Conservation (phyloP, 2,329 filamentous ascomycete species). For the Coniochaeta prunicola region DNA sequence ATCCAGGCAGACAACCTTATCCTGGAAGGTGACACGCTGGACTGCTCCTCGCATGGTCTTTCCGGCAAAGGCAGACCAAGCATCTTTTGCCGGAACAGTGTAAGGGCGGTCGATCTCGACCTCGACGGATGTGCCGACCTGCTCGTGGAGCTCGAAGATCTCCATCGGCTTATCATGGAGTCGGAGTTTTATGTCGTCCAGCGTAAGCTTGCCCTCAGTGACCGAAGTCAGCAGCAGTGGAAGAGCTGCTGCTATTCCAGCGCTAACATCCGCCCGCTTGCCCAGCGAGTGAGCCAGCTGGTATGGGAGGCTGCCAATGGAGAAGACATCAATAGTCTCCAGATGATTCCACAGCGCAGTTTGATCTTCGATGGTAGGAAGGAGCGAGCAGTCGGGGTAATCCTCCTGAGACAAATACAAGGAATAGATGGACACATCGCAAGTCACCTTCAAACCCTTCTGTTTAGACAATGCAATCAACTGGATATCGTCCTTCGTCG, state of each 20-base stretch:
- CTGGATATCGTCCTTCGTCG: slow-evolving; percentile 72
- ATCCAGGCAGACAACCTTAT: slow-evolving; percentile 68
- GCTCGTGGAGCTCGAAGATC: slow-evolving; percentile 78
- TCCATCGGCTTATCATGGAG: slow-evolving; percentile 73
- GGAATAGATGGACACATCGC: slow-evolving; percentile 74
- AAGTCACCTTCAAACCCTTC: slow-evolving; percentile 76
- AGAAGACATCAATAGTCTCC: slow-evolving; percentile 69
- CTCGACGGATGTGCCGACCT: slow-evolving; percentile 65
- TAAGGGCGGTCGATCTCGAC: slow-evolving; percentile 69
- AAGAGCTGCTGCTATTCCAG: slow-evolving; percentile 66
- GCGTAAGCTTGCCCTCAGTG: slow-evolving; percentile 61
- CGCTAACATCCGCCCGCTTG: slow-evolving; percentile 46
- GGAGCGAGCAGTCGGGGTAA: slow-evolving; percentile 57
- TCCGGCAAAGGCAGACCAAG: slow-evolving; percentile 68
- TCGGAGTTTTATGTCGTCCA: slow-evolving; percentile 64
- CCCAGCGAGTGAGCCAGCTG: slow-evolving; percentile 57
- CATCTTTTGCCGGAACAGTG: slow-evolving; percentile 39
- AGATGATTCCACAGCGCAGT: slow-evolving; percentile 68
- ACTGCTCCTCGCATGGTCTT: slow-evolving; percentile 62
- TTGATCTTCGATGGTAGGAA: slow-evolving; percentile 64
- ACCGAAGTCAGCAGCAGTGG: slow-evolving; percentile 72
- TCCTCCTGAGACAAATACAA: slow-evolving; percentile 68
- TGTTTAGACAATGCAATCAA: slow-evolving; percentile 71
- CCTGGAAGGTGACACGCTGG: slow-evolving; percentile 69
- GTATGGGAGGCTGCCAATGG: slow-evolving; percentile 70